phyloP scores from a whole-genome alignment of 441 rosid genomes.

The Gossypium davidsonii region DNA sequence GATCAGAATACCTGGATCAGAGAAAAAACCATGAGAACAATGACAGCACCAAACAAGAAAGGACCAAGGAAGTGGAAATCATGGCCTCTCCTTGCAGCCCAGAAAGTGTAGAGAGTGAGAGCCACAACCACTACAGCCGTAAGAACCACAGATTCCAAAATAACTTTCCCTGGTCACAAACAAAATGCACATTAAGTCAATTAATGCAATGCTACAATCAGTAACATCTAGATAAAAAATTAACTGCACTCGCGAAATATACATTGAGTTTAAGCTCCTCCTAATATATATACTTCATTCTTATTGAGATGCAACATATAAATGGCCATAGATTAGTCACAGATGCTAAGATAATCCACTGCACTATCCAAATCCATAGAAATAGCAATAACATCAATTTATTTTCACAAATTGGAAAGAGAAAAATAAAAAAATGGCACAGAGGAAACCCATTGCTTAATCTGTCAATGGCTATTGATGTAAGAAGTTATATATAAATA shows the following conservation, averaged over 20 bases:
- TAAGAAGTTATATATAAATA: neutral
- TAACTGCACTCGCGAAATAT: neutral
- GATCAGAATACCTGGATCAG: conserved; percentile 56
- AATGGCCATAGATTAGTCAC: neutral
- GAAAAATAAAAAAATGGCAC: neutral
- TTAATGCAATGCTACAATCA: neutral
- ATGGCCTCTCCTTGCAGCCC: conserved; percentile 86
- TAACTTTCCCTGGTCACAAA: conserved; percentile 59
- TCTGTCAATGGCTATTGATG: neutral
- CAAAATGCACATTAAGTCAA: neutral
- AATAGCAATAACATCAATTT: neutral
- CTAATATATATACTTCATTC: neutral
- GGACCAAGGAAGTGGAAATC: conserved; percentile 91
- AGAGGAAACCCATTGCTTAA: neutral
- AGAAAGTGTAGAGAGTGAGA: conserved; percentile 80
- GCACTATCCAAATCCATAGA: neutral
- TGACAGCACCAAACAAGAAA: conserved; percentile 67
- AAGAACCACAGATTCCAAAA: conserved; percentile 68
- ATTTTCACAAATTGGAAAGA: neutral
- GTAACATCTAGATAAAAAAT: neutral
- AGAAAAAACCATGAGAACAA: conserved; percentile 61
- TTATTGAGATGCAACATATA: neutral
- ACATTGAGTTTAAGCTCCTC: neutral
- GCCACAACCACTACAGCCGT: conserved; percentile 65
- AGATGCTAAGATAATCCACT: neutral